Conservation (phyloP, 495 filamentous ascomycete genomes). For the Penicillium pulvis region DNA sequence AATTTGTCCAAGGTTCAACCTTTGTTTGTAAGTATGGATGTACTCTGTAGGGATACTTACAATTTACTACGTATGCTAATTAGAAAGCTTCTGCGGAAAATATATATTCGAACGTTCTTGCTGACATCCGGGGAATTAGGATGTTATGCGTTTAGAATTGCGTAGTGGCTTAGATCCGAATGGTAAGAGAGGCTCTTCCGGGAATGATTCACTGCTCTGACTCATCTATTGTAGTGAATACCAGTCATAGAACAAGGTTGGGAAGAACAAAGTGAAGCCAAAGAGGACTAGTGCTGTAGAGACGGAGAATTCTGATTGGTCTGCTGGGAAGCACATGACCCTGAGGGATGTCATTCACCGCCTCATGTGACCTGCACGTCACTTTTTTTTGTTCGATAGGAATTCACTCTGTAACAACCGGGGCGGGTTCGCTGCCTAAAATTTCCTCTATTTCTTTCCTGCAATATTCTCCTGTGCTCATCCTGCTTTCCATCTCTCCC, state of each 20-base stretch:
- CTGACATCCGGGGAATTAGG: no score
- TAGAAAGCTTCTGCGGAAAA: no score
- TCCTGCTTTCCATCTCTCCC: background rate
- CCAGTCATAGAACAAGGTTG: background rate
- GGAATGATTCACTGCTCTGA: no score
- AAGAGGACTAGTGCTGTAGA: background rate
- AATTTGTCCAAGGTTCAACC: background rate
- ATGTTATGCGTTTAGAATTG: no score
- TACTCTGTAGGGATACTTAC: no score
- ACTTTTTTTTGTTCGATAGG: constrained; percentile 9
- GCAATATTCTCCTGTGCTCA: background rate
- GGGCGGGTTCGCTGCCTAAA: constrained; percentile 10
- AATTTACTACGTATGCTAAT: no score
- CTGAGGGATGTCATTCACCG: constrained; percentile 3
- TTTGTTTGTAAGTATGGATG: no score
- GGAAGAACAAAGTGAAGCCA: background rate
- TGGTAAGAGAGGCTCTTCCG: background rate
- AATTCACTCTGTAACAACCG: background rate
- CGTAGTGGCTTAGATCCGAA: no score
- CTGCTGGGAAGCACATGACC: background rate
- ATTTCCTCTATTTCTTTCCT: background rate
- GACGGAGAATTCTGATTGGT: background rate
- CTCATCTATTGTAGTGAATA: no score
- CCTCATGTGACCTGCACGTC: constrained; percentile 11
- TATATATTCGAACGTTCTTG: no score